Base-by-base conservation (phyloP, 768 basidiomycete species). In the Leccinellum albellum region DNA sequence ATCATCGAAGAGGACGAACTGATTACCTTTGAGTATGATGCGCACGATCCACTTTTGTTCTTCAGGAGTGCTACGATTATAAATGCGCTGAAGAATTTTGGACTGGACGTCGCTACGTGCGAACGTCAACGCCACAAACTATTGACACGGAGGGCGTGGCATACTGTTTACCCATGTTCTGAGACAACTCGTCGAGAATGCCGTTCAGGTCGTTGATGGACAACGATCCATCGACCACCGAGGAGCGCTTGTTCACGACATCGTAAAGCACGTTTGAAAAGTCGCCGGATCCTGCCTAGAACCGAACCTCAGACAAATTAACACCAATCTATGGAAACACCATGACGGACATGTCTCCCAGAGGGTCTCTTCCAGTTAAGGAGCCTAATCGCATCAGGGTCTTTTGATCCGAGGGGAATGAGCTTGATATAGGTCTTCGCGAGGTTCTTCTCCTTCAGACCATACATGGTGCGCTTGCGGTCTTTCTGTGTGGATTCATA, bases 1-100 rank as follows among this genome's bases (percentile, higher is more conserved):
- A 56, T 51, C 24, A 10, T n/a, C 32, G 13, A 53, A 56, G 26
- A 37, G 20, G 53, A 37, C 0, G 26, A 46, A 51, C 3, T 42
- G 9, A 12, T 20, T 53, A 91, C 96, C 96, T 81, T 98, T 97
- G 32, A 98, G 77, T 49, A 99, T 90, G 69, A 99, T 92, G 8
- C 94, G 84, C n/a, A 91, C 87, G 55, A 99, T 86, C 97, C 97
- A 99, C 49, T 86, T 83, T 66, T 97, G 95, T 66, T 98, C 95
- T 55, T 87, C 84, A 0, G 95, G 78, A 1, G 94, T 96, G 24
- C 87, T 76, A 44, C 82, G 82, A 64, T 91, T 88, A 62, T 89
- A 88, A 2, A 97, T 70, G 2, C 88, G 82, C 61, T 88, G 84
- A 59, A 98, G 69, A 26, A 94, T 82, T 50, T 81, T 88, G 4